Base-by-base conservation (phyloP, 192 early-diverging fungal species). In the Coemansia sp. region DNA sequence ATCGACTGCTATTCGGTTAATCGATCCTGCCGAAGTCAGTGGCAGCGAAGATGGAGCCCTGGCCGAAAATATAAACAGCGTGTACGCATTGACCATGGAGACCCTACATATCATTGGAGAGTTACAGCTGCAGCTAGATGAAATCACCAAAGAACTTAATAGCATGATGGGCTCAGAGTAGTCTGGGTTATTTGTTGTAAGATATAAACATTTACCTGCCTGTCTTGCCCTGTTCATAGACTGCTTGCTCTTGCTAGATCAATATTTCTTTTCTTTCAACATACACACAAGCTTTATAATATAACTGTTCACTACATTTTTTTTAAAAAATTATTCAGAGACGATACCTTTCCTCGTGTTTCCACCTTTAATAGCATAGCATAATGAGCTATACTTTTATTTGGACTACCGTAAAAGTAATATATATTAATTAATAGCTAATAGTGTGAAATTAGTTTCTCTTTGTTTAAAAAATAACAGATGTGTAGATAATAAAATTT, bases 71-170 rank as follows among this genome's bases (percentile, higher is more conserved):
- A 64, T 72, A 26, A 72, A 72, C 35, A 52, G 34, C 14, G 45
- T 65, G 13, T 65, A 72, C 38, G 35, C 32, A 5, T 44, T 65
- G 33, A 65, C 58, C 33, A 53, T 65, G 44, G 50, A 56, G 9
- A 65, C 62, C 1, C 46, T 61, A 24, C 51, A 45, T 28, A 45
- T 65, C 28, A 72, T 65, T 26, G 45, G 44, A 34, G 53, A 65
- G 18, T 33, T 72, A 3, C 62, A 65, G 44, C 58, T 72, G n/a
- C 69, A 61, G 40, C 54, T 72, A 5, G 69, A 72, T 22, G 53
- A 65, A 10, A 65, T 72, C 9, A 65, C 54, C 9, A 52, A 37
- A n/a, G 60, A 58, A 41, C 56, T 71, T 18, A 46, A 71, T 28
- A 33, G 39, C 8, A 71, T 71, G 50, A 53, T 69, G 19, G 50